A percentile compares a stretch with the other conserved stretches of the same genome.
These are phyloP conservation scores for Sideroxylon spinosum DNA, from an alignment of 179 eudicot genomes.

Conservation along the genomic window DNA sequence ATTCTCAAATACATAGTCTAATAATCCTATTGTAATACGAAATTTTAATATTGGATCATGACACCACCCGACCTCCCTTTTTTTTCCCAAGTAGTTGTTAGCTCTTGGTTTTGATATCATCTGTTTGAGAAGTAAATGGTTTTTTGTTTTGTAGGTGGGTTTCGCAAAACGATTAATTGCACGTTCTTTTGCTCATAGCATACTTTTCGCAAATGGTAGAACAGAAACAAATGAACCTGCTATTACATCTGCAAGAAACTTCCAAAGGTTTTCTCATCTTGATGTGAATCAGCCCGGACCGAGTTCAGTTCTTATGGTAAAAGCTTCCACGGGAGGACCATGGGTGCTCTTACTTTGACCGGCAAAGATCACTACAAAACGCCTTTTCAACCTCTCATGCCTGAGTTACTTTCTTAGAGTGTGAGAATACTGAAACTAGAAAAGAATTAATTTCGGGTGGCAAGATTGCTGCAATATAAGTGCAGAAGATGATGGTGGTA, in stretches of 20 bases:
- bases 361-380: slow-evolving; percentile 78
- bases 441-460: slow-evolving; percentile 55
- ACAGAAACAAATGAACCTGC: slow-evolving; percentile 96
- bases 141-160: slow-evolving; percentile 48
- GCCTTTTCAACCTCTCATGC: slow-evolving; percentile 85
- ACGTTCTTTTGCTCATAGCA: slow-evolving; percentile 78
- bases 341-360: slow-evolving; percentile 82
- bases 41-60: too few relatives aligned
- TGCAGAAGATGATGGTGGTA: slow-evolving; percentile 7
- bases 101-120: too few relatives aligned
- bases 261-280: slow-evolving; percentile 51
- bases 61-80: too few relatives aligned
- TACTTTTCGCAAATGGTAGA: slow-evolving; percentile 78
- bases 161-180: slow-evolving; percentile 76
- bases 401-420: slow-evolving; percentile 69
- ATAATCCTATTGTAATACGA: too few relatives aligned
- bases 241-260: slow-evolving; percentile 77
- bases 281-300: slow-evolving; percentile 37
- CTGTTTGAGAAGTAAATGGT: slow-evolving; percentile 5
- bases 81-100: too few relatives aligned
- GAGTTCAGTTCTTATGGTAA: slow-evolving; percentile 71
- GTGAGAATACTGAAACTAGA: slow-evolving; percentile 59
- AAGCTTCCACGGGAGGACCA: slow-evolving; percentile 87
- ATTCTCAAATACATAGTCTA: too few relatives aligned
- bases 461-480: slow-evolving; percentile 78